These are phyloP conservation scores for Fraxinus greggii DNA, from an alignment of 305 asterid genomes.

Conservation along the genomic window DNA sequence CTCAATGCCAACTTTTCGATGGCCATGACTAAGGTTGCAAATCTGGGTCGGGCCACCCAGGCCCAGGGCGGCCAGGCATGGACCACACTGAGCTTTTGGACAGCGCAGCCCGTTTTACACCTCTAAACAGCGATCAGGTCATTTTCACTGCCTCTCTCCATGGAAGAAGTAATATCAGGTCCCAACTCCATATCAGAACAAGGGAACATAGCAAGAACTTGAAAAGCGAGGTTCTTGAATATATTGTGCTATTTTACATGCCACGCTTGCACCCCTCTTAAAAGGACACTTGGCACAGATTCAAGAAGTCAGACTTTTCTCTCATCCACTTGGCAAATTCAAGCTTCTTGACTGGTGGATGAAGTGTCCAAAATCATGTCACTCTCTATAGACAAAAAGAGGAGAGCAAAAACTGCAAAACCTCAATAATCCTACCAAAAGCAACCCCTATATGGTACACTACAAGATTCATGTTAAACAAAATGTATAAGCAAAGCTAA, in stretches of 20 bases:
- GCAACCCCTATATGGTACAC: background rate
- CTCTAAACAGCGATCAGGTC: background rate
- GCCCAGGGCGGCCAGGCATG: background rate
- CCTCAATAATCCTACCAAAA: constrained; percentile 1
- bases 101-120: background rate
- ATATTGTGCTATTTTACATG: background rate
- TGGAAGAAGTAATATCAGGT: background rate
- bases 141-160: background rate
- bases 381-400: background rate
- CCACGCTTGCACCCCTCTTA: background rate
- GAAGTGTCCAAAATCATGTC: background rate
- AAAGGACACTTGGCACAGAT: background rate
- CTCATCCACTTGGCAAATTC: background rate
- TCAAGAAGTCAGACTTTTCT: background rate
- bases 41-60: background rate
- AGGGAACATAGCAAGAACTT: background rate
- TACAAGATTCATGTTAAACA: background rate
- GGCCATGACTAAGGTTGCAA: background rate
- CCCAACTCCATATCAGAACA: background rate
- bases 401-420: background rate
- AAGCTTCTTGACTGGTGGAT: background rate
- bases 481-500: background rate
- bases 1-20: background rate
- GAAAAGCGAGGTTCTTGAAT: background rate
- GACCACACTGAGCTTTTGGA: background rate